Evolutionary conservation across 495 filamentous ascomycete species (phyloP).

Genomic region (Penicillium pancosmium): DNA sequence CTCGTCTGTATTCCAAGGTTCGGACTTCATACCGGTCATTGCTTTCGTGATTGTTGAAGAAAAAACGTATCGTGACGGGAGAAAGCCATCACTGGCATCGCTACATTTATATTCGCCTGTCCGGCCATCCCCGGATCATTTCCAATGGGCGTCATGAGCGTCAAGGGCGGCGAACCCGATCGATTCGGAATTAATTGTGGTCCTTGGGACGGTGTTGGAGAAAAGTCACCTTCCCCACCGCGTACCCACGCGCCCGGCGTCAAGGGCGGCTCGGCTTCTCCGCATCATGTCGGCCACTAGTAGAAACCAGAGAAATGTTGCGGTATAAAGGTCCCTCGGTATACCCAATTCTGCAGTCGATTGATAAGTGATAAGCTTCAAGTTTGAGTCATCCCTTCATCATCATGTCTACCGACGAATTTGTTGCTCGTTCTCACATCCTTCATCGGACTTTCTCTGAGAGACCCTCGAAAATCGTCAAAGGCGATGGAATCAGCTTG

Average conservation of each 20-base stretch:
- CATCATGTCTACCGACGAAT: constrained; percentile 13
- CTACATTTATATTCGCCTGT: not conserved
- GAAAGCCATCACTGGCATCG: not conserved
- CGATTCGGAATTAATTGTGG: not conserved
- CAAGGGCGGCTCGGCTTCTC: constrained; percentile 16
- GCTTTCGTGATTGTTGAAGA: not conserved
- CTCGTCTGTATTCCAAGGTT: not conserved
- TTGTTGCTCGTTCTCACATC: constrained; percentile 20
- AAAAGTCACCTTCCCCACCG: not conserved
- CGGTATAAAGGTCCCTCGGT: not conserved
- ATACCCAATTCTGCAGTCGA: not conserved
- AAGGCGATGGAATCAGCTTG: constrained; percentile 25
- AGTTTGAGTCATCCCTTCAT: not conserved
- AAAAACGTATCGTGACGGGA: not conserved
- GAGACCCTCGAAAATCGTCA: constrained; percentile 23
- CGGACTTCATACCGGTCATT: not conserved
- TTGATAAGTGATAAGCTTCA: not conserved
- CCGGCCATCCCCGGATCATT: not conserved
- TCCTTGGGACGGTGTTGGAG: not conserved
- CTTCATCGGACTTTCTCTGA: constrained; percentile 31
- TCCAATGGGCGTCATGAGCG: not conserved
- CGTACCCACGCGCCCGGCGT: constrained; percentile 8
- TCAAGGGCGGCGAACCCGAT: constrained; percentile 14
- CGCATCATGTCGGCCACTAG: not conserved
- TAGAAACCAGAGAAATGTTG: not conserved